phyloP scores from a whole-genome alignment of 2,329 filamentous ascomycete species.

The Aaosphaeria pasadenensis region DNA sequence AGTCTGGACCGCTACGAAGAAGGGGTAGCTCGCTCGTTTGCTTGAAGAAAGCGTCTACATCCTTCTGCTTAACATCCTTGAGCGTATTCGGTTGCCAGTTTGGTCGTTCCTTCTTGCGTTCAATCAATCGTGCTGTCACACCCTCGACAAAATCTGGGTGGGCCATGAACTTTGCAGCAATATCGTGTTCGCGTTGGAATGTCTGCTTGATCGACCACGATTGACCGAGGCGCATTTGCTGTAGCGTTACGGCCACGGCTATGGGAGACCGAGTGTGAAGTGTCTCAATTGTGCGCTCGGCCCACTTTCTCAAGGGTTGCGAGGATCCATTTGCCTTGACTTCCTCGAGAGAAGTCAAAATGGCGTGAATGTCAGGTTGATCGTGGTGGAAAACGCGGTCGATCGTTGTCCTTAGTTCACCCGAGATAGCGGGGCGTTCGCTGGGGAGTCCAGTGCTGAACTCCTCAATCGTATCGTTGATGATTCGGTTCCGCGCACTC shows the following conservation, averaged over 20 bases:
- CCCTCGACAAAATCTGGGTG: conserved; percentile 90
- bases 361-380: conserved; percentile 64
- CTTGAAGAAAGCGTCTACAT: conserved; percentile 68
- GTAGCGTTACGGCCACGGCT: conserved; percentile 77
- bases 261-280: conserved; percentile 80
- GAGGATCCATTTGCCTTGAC: conserved; percentile 35
- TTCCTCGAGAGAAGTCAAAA: conserved; percentile 64
- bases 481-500: conserved; percentile 62
- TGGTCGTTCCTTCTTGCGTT: conserved; percentile 64
- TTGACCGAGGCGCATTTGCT: conserved; percentile 74
- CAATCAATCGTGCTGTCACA: conserved; percentile 75
- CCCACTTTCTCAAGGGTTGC: conserved; percentile 66
- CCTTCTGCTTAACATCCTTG: conserved; percentile 58
- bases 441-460: conserved; percentile 82
- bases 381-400: conserved; percentile 59
- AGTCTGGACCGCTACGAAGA: conserved; percentile 57
- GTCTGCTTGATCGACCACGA: conserved; percentile 80
- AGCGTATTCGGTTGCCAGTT: conserved; percentile 75
- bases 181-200: neutral
- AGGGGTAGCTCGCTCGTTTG: conserved; percentile 52
- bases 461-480: conserved; percentile 89
- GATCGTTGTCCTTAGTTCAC: conserved; percentile 72
- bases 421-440: conserved; percentile 51
- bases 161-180: conserved; percentile 15
- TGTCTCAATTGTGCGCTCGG: conserved; percentile 70